Evolutionary conservation across 2,329 filamentous ascomycete genomes (phyloP), one percentile per base, ranked within the genome.

Genomic region (Sarocladium strictum): DNA sequence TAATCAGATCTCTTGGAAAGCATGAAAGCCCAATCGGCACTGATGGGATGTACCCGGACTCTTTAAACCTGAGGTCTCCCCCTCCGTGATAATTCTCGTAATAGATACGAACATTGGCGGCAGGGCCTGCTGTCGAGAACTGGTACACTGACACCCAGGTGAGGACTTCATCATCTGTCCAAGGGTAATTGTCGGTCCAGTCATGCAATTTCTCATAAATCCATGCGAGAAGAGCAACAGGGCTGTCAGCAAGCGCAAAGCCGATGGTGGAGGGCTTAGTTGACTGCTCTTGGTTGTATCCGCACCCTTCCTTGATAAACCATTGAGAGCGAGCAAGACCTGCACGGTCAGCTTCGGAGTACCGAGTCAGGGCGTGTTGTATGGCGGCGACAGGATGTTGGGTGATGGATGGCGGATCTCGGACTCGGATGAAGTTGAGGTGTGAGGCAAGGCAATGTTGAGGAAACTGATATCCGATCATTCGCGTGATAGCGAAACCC

Each of bases 181-280:
- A 90, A 0, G 79, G 72, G 64, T 89, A 89, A 1, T 59, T 61
- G 63, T 90, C 86, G 0, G 83, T 83, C 87, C 87, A 91, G 62
- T 87, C 84, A 62, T 86, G 81, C 35, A 93, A 70, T 65, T 93
- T 93, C 69, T 93, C 89, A 60, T 88, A 88, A 32, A 93, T 84
- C 89, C 89, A 94, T 0, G 86, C 81, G 1, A 93, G 73, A 2
- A 90, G 70, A 0, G 79, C 86, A 0, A 89, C 79, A 0, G 89
- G 89, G 6, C 79, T 85, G 64, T 91, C 87, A 0, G 80, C 76
- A 2, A 92, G 73, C 0, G 76, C 83, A 62, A 89, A 89, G 0
- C 84, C 85, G 0, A 92, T 64, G 0, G 89, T 93, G 53, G 89
- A 83, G 0, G 89, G 89, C 55, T 86, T 85, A 0, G 87, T 90